Evolutionary conservation across 306 rosid genomes (phyloP).

Genomic region (Vigna unguiculata): DNA sequence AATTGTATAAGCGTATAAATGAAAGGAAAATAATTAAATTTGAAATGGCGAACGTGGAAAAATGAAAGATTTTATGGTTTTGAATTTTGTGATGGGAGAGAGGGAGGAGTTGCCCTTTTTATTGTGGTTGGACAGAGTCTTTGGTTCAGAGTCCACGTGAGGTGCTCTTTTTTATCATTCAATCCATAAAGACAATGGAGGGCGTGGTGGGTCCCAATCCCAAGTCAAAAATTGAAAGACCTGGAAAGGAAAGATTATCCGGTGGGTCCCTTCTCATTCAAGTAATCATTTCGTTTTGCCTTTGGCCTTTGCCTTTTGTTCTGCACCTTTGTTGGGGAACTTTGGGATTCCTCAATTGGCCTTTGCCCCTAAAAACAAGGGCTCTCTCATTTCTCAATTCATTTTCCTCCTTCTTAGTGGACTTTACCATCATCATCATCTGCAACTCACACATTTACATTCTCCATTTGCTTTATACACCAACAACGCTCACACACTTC

Average conservation of each 20-base stretch:
- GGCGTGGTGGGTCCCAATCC: conserved; percentile 84
- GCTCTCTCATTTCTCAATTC: neutral
- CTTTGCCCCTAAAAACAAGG: conserved; percentile 12
- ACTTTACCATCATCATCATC: no score
- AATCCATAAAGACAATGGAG: conserved; percentile 95
- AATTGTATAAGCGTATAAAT: conserved; percentile 25
- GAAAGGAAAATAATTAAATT: neutral
- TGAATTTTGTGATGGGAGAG: conserved; percentile 7
- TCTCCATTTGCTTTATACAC: neutral
- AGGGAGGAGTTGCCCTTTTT: conserved; percentile 52
- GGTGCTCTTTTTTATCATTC: conserved; percentile 98
- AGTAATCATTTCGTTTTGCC: conserved; percentile 77
- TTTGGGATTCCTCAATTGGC: conserved; percentile 65
- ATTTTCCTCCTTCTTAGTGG: neutral
- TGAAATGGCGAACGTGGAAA: conserved; percentile 33
- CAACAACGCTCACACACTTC: neutral
- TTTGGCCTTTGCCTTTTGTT: conserved; percentile 73
- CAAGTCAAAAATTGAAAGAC: conserved; percentile 89
- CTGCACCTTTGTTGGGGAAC: conserved; percentile 65
- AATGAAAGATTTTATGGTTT: neutral
- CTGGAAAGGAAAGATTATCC: conserved; percentile 73
- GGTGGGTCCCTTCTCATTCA: conserved; percentile 78
- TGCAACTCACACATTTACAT: neutral
- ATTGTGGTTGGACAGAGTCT: conserved; percentile 90
- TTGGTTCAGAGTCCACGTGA: conserved; percentile 99